phyloP scores from a whole-genome alignment of 495 filamentous ascomycete genomes.

The Penicillium tannophilum region DNA sequence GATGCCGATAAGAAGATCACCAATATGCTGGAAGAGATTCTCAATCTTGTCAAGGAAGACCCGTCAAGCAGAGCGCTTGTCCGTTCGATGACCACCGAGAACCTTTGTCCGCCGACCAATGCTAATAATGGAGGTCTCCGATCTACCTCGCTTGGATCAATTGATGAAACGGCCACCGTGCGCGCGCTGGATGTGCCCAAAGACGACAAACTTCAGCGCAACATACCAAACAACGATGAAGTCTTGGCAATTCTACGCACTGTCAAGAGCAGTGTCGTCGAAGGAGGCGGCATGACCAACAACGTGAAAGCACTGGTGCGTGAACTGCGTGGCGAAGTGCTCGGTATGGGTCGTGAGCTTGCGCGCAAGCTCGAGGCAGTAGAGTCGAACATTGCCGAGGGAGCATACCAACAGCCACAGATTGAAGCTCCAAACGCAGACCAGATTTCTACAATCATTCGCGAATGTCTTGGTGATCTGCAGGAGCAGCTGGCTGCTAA shows the following conservation, averaged over 20 bases:
- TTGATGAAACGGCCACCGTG: constrained; percentile 27
- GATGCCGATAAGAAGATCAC: constrained; percentile 50
- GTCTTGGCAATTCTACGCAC: constrained; percentile 74
- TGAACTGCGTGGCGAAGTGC: constrained; percentile 87
- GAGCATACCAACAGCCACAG: constrained; percentile 40
- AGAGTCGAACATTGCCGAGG: constrained; percentile 45
- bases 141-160: constrained; percentile 25
- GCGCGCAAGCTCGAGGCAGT: constrained; percentile 78
- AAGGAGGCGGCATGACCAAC: constrained; percentile 81
- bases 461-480: constrained; percentile 76
- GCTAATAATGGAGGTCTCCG: constrained; percentile 13
- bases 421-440: constrained; percentile 54
- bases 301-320: constrained; percentile 88
- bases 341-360: constrained; percentile 89
- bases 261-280: constrained; percentile 84
- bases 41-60: constrained; percentile 69
- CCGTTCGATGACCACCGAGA: constrained; percentile 28
- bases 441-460: constrained; percentile 75
- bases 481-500: constrained; percentile 76
- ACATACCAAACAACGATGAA: constrained; percentile 51
- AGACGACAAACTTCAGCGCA: constrained; percentile 28
- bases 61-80: constrained; percentile 64
- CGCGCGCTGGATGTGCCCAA: constrained; percentile 30
- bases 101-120: neutral
- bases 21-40: constrained; percentile 80